Conservation (phyloP, 148 eudicot genomes). For the Tetragonia tetragonoides region DNA sequence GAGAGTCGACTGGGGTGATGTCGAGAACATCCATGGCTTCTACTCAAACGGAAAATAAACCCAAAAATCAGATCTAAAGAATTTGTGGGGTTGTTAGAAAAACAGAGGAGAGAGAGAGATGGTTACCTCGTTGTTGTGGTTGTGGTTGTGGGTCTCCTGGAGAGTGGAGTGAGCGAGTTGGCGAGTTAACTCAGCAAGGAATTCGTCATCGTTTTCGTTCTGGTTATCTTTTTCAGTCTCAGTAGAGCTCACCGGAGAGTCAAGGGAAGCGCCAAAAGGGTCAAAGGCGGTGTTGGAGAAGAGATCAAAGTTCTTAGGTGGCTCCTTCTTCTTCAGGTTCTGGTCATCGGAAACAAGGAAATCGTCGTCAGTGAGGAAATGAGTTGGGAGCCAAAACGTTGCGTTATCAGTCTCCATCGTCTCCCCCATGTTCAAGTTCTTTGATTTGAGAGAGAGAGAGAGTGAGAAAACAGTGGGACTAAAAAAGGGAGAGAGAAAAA, state of each 20-base stretch:
- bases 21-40: constrained; percentile 40
- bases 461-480: not conserved
- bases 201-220: constrained; percentile 43
- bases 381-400: constrained; percentile 65
- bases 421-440: constrained; percentile 21
- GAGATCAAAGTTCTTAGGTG: not conserved
- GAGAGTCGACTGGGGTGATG: constrained; percentile 71
- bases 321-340: not conserved
- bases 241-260: constrained; percentile 40
- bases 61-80: constrained; percentile 23
- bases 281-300: constrained; percentile 13
- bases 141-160: constrained; percentile 16
- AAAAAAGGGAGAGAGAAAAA: not conserved
- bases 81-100: not conserved
- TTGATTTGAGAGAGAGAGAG: not conserved
- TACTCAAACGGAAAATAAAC: constrained; percentile 18
- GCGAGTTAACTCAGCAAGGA: constrained; percentile 43
- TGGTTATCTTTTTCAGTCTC: constrained; percentile 38
- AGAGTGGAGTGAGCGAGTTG: constrained; percentile 44
- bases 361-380: constrained; percentile 61
- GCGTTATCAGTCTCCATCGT: constrained; percentile 29
- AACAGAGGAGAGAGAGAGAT: not conserved
- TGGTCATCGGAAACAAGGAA: constrained; percentile 25
- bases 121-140: constrained; percentile 27
- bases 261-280: constrained; percentile 27